Evolutionary conservation across 192 early-diverging fungal genomes (phyloP).

Genomic region (Paraglomus occultum): DNA sequence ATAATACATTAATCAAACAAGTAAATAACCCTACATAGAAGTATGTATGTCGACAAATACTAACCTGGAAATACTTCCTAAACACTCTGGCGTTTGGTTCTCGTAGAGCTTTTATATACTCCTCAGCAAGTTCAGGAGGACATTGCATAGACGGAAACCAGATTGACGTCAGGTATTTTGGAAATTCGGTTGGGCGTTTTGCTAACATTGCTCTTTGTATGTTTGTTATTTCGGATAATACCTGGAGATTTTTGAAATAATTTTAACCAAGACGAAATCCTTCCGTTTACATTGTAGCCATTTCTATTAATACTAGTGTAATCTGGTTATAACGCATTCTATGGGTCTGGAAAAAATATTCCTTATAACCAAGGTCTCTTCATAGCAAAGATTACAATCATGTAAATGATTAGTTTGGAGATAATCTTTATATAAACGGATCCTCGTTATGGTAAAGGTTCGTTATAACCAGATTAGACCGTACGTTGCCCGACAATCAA

Average conservation of each 20-base stretch:
- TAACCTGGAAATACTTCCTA: slow-evolving; percentile 72
- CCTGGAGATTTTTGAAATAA: slow-evolving; percentile 29
- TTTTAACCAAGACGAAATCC: background rate
- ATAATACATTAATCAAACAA: background rate
- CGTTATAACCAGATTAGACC: too few relatives aligned
- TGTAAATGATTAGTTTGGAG: too few relatives aligned
- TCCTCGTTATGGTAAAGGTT: too few relatives aligned
- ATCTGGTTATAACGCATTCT: too few relatives aligned
- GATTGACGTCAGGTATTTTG: slow-evolving; percentile 57
- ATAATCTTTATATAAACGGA: too few relatives aligned
- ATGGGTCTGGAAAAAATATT: too few relatives aligned
- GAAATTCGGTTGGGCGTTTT: slow-evolving; percentile 57
- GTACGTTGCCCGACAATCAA: background rate
- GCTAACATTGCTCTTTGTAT: slow-evolving; percentile 53
- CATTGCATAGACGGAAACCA: slow-evolving; percentile 69
- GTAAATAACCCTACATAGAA: background rate
- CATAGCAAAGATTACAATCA: too few relatives aligned
- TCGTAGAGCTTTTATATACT: slow-evolving; percentile 74
- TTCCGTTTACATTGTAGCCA: too few relatives aligned
- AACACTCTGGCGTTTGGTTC: slow-evolving; percentile 65
- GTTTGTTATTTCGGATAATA: slow-evolving; percentile 55
- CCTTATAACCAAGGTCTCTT: too few relatives aligned
- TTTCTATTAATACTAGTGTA: too few relatives aligned
- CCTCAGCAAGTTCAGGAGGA: slow-evolving; percentile 57
- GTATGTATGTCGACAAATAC: background rate